Base-by-base conservation (phyloP, 2,329 filamentous ascomycete species). In the Phymatotrichopsis omnivora region DNA sequence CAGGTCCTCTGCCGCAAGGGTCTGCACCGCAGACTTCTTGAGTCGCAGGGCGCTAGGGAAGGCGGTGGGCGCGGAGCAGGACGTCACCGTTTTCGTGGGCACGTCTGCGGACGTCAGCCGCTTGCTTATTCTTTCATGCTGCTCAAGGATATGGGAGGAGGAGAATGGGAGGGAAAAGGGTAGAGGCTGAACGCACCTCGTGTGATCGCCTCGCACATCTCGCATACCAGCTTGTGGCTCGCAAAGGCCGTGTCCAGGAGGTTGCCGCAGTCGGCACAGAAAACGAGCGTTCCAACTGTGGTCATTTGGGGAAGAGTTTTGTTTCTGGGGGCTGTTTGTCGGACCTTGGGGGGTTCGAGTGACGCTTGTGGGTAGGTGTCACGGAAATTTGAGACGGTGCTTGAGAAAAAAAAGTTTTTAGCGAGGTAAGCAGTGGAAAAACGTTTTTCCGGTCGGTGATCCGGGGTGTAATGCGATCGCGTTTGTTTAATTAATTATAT, bases 211-310 rank as follows among this genome's bases (percentile, higher is more conserved):
- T 83, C 85, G 64, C 89, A 96, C 62, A 87, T 80, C 59, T 85
- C 82, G 70, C 89, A 98, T 55, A 74, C 72, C 47, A 96, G 68
- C 61, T 85, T 82, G 56, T 76, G 72, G 48, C 78, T 80, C 50
- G 83, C 85, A 53, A 80, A 81, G 35, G 83, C 85, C 41, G 80
- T 75, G 42, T 91, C 85, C 30, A 96, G 70, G 3, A 95, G 72
- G 63, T 93, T 93, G 51, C 89, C 89, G 64, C 89, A 96, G 62
- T 87, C 84, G 42, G 74, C 84, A 69, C 89, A 96, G 65, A 96
- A 96, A 27, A 94, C 80, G 30, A 96, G 72, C 41, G 86, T 89
- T 45, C 86, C 89, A 56, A 95, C 86, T 14, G 84, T 79, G 55
- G 87, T 78, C 89, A 95, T 95, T 51, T 57, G n/a, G n/a, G n/a